Evolutionary conservation across 345 rosid genomes (phyloP).

Genomic region (Mangifera indica): DNA sequence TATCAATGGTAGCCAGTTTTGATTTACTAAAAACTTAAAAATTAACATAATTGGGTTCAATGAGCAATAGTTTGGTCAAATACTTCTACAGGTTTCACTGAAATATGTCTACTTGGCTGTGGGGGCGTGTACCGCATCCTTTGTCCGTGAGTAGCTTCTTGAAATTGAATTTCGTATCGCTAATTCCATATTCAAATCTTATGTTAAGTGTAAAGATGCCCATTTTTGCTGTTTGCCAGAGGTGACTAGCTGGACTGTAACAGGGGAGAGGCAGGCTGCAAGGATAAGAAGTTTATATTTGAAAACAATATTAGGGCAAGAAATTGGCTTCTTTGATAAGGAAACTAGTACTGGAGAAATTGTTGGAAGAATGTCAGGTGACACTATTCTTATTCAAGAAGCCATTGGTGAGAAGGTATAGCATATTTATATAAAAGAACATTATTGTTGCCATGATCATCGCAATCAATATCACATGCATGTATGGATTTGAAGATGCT

Average conservation of each 20-base stretch:
- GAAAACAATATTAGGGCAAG: conserved; percentile 68
- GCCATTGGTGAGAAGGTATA: conserved; percentile 77
- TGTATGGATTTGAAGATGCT: not conserved
- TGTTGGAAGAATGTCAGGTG: conserved; percentile 67
- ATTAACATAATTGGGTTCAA: not conserved
- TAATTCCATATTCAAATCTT: not conserved
- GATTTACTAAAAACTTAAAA: no score
- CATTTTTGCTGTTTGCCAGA: conserved; percentile 33
- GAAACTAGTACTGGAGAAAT: conserved; percentile 72
- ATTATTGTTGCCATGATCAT: not conserved
- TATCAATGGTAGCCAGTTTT: no score
- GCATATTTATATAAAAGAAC: not conserved
- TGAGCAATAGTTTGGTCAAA: not conserved
- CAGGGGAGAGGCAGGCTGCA: conserved; percentile 69
- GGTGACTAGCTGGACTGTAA: conserved; percentile 80
- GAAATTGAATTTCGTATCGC: no score
- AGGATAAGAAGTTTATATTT: conserved; percentile 55
- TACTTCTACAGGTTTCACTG: conserved; percentile 45
- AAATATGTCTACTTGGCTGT: conserved; percentile 60
- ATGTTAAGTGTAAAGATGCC: not conserved
- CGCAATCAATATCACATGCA: not conserved
- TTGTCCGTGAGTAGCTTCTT: conserved; percentile 56
- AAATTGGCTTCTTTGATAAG: conserved; percentile 59
- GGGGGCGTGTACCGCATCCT: conserved; percentile 50
- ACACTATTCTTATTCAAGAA: conserved; percentile 71